Evolutionary conservation across 805 yeast genomes (phyloP).

Genomic region (Isabelozyma gotoi): DNA sequence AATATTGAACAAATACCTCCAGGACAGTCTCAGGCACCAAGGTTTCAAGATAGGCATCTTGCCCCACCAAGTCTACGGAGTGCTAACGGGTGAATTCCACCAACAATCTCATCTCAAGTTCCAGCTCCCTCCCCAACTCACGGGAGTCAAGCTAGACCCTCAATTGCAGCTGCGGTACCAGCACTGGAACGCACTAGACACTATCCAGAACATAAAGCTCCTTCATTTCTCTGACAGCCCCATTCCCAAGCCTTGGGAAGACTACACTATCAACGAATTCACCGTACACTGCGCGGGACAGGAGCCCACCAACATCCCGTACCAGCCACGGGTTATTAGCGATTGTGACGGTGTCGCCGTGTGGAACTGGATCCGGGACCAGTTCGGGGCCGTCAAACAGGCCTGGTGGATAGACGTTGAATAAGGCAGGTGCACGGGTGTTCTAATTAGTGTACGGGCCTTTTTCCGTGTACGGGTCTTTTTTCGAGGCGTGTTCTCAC

Average conservation of each 20-base stretch:
- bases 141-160: not conserved
- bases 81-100: slow-evolving; percentile 50
- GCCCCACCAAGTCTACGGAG: slow-evolving; percentile 54
- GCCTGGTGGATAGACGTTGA: not conserved
- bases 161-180: slow-evolving; percentile 2
- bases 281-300: not conserved
- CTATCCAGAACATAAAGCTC: slow-evolving; percentile 36
- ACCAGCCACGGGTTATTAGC: slow-evolving; percentile 13
- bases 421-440: too few species aligned
- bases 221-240: slow-evolving; percentile 70
- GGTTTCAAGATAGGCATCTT: slow-evolving; percentile 30
- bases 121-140: slow-evolving; percentile 36
- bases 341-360: slow-evolving; percentile 26
- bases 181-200: slow-evolving; percentile 33
- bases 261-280: slow-evolving; percentile 2
- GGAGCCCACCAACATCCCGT: not conserved
- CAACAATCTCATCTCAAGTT: slow-evolving; percentile 37
- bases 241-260: slow-evolving; percentile 63
- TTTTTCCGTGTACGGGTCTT: too few species aligned
- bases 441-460: too few species aligned
- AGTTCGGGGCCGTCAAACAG: slow-evolving; percentile 9
- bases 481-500: too few species aligned
- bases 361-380: slow-evolving; percentile 30
- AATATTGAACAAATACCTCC: slow-evolving; percentile 38
- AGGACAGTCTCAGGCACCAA: slow-evolving; percentile 17